Base-by-base conservation (phyloP, 768 basidiomycete species). In the Lanmaoa pseudosensibilis region DNA sequence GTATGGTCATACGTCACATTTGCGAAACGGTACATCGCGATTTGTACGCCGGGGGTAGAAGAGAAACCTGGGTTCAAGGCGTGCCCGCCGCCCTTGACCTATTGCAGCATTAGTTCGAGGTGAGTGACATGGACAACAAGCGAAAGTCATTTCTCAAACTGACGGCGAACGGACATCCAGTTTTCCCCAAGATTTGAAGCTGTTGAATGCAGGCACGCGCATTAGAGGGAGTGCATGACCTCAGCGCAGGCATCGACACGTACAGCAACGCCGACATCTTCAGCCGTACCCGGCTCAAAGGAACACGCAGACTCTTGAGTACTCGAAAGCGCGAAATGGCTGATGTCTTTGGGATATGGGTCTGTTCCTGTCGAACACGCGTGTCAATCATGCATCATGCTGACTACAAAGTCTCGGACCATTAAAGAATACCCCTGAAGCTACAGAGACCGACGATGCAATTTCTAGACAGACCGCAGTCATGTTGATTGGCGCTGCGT, bases 61-160 rank as follows among this genome's bases (percentile, higher is more conserved):
- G 83, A 83, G 56, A 85, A 85, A 2, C 79, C 79, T 0, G 75
- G 78, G 61, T 84, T 85, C 3, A 75, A 61, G 1, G 79, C 56
- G 65, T 87, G 85, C 0, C 85, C 85, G 16, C 83, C 85, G n/a
- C 84, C 80, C 66, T 84, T 87, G 51, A 86, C 78, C 84, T 84
- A 40, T 39, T n/a, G 37, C 9, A 27, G 21, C 47, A 48, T 45
- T 2, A 30, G n/a, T 33, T 18, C 30, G 3, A 27, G 30, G 50
- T 58, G 46, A 65, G 49, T 36, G 15, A 6, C 25, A 41, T 18
- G 15, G 30, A 53, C 40, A 11, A 39, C 2, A 36, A 47, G 25
- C n/a, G 37, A 48, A 33, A 47, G 25, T 25, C 4, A 4, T 30
- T 37, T 0, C 34, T 19, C 11, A 19, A 19, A 60, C 76, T 53